Conservation (phyloP, 306 rosid genomes). For the Alnus glutinosa region DNA sequence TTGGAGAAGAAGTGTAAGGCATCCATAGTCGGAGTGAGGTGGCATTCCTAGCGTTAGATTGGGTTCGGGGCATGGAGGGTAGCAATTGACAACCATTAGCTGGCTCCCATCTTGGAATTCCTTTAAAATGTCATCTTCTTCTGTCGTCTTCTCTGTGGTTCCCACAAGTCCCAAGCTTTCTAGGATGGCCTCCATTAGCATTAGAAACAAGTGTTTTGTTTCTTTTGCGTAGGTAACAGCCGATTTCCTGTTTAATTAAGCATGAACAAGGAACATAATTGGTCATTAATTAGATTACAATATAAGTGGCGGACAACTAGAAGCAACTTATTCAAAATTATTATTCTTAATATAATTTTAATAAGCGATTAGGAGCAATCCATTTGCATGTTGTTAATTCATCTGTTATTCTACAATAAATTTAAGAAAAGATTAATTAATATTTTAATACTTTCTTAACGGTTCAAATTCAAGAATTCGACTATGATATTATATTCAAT, state of each 20-base stretch:
- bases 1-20: slow-evolving; percentile 84
- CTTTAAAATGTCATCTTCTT: slow-evolving; percentile 40
- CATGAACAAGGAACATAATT: background rate
- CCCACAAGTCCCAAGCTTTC: slow-evolving; percentile 68
- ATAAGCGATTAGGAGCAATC: background rate
- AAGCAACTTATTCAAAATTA: background rate
- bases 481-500: too few relatives aligned
- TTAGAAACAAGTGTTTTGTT: slow-evolving; percentile 53
- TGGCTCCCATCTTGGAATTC: slow-evolving; percentile 81
- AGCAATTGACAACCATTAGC: slow-evolving; percentile 74
- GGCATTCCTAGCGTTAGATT: slow-evolving; percentile 92
- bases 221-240: slow-evolving; percentile 66
- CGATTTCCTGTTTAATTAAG: slow-evolving; percentile 39
- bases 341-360: background rate
- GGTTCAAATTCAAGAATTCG: too few relatives aligned
- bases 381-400: background rate
- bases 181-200: slow-evolving; percentile 54
- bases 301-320: background rate
- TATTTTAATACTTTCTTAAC: too few relatives aligned
- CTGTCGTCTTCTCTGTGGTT: slow-evolving; percentile 24
- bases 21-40: slow-evolving; percentile 93
- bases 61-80: slow-evolving; percentile 90
- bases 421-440: too few relatives aligned
- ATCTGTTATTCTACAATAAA: too few relatives aligned
- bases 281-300: background rate